phyloP scores from a whole-genome alignment of 805 yeast genomes.

The Starmerella stellata region DNA sequence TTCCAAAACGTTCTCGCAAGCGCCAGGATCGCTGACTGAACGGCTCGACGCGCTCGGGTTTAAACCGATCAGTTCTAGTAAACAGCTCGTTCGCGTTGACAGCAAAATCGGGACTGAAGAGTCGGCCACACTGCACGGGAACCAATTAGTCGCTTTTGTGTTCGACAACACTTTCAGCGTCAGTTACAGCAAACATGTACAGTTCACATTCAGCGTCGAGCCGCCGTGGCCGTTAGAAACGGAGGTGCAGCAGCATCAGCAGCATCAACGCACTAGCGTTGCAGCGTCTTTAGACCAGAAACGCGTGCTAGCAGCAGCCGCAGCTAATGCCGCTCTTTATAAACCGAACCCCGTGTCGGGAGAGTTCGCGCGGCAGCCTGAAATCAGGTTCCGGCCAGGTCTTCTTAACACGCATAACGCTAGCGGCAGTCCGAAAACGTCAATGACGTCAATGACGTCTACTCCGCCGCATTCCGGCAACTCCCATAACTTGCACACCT shows the following conservation, averaged over 20 bases:
- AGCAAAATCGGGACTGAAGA: slow-evolving; percentile 51
- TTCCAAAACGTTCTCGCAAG: slow-evolving; percentile 17
- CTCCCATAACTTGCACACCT: too few relatives aligned
- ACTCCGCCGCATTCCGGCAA: too few relatives aligned
- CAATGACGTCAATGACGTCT: too few relatives aligned
- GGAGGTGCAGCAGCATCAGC: neutral
- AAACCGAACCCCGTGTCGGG: neutral
- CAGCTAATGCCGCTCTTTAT: neutral
- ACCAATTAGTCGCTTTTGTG: slow-evolving; percentile 69
- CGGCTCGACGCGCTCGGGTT: slow-evolving; percentile 39
- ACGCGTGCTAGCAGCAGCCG: slow-evolving; percentile 2
- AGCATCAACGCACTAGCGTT: neutral
- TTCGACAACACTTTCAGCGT: slow-evolving; percentile 85
- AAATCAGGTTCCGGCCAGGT: neutral
- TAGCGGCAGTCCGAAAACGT: too few relatives aligned
- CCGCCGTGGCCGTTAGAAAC: neutral
- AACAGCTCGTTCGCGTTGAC: slow-evolving; percentile 38
- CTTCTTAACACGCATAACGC: too few relatives aligned
- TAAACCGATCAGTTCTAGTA: slow-evolving; percentile 24
- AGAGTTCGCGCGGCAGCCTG: neutral
- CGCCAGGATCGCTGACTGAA: slow-evolving; percentile 23
- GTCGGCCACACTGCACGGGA: slow-evolving; percentile 30
- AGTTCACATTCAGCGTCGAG: slow-evolving; percentile 29
- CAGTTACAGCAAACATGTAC: slow-evolving; percentile 61
- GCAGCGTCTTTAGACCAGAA: too few relatives aligned